Base-by-base conservation (phyloP, 257 asterid species). In the Solanum gandarillasii region DNA sequence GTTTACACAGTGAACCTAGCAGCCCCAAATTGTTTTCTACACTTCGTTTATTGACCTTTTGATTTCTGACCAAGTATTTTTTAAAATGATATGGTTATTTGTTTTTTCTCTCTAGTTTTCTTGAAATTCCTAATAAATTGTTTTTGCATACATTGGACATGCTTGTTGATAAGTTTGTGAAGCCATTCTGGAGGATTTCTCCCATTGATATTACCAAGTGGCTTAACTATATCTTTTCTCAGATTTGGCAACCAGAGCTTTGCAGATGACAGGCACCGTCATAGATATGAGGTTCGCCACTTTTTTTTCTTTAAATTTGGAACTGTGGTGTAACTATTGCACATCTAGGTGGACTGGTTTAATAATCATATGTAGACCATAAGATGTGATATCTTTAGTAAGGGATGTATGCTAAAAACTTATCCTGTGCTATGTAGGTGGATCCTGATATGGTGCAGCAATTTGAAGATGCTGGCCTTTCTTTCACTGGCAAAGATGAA, bases 391-490 rank as follows among this genome's bases (percentile, higher is more conserved):
- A 0, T 48, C 60, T 5, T 48, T 48, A 75, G 31, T 75, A 36
- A 58, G 34, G 55, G 18, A 38, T 6, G 34, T 8, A 75, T 38
- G 58, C 34, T 75, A 82, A 18, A 48, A 78, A 43, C 36, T 81
- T n/a, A 23, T 85, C 34, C 25, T 87, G 29, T 76, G 11, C 90
- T 83, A 71, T 70, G 68, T 82, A 94, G 98, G 96, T 94, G 86
- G 93, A 94, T 90, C 98, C 98, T 35, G 98, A 94, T 87, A 93
- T 94, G 95, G 96, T 94, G 48, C 86, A 82, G 68, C 91, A 55
- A 87, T 91, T 94, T 89, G 96, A 94, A 92, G 93, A 90, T 46
- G 96, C 95, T 60, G 94, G 95, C 34, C 95, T 94, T 87, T 84
- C 87, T 83, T 93, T 94, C 87, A 83, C 94, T 55, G 96, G 96